Evolutionary conservation across 352 stramenopile genomes (phyloP).

Genomic region (Phytophthora constricta): DNA sequence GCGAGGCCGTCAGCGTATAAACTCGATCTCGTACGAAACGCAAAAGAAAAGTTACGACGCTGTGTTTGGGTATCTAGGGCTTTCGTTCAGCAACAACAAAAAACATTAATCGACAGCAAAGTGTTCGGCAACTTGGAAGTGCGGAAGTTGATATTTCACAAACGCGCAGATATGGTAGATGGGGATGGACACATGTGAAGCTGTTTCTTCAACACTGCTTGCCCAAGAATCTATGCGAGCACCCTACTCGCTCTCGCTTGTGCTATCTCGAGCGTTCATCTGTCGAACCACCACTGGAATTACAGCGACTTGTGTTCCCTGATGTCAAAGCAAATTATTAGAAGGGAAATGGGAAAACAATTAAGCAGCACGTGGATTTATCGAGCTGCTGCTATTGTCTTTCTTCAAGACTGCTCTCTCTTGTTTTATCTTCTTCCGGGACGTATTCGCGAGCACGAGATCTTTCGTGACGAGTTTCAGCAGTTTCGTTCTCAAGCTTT

Average conservation of each 20-base stretch:
- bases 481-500: conserved; percentile 2
- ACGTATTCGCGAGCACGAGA: conserved; percentile 2
- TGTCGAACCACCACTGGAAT: conserved; percentile 3
- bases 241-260: conserved; percentile 1
- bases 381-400: conserved; percentile 6
- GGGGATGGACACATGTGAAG: conserved; percentile 8
- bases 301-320: conserved; percentile 7
- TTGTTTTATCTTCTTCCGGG: conserved; percentile 5
- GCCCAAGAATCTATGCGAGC: neutral
- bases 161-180: conserved; percentile 3
- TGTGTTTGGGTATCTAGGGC: conserved; percentile 1
- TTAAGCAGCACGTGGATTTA: conserved; percentile 15
- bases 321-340: conserved; percentile 5
- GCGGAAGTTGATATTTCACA: conserved; percentile 3
- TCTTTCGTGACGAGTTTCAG: conserved; percentile 8
- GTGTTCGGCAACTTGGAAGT: conserved; percentile 5
- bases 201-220: conserved; percentile 1
- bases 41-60: conserved; percentile 14
- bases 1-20: neutral
- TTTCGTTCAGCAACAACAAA: conserved; percentile 14
- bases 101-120: conserved; percentile 16
- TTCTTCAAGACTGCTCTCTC: conserved; percentile 14
- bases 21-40: conserved; percentile 12
- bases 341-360: conserved; percentile 6
- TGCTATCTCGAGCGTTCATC: conserved; percentile 7